phyloP scores from a whole-genome alignment of 2,329 filamentous ascomycete genomes.

The Alternaria consortialis region DNA sequence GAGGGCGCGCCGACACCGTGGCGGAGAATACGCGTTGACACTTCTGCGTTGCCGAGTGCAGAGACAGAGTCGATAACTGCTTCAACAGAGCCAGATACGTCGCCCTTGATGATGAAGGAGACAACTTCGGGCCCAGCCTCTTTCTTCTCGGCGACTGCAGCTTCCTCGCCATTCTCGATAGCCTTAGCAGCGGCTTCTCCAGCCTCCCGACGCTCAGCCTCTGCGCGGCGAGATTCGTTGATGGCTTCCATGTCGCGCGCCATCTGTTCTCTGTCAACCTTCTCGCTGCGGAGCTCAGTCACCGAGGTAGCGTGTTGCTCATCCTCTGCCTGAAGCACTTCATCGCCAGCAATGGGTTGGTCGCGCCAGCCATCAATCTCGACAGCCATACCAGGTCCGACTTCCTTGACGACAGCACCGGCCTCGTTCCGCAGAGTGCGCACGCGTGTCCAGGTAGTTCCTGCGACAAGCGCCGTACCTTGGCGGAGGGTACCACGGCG shows the following conservation, averaged over 20 bases:
- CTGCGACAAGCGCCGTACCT: constrained; percentile 87
- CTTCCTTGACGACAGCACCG: constrained; percentile 74
- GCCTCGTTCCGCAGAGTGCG: constrained; percentile 85
- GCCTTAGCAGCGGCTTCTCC: constrained; percentile 59
- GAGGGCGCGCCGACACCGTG: constrained; percentile 79
- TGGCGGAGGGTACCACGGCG: constrained; percentile 83
- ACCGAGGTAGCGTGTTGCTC: constrained; percentile 83
- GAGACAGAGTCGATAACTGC: constrained; percentile 81
- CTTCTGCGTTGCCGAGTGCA: constrained; percentile 84
- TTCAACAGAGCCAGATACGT: constrained; percentile 93
- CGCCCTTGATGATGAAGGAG: constrained; percentile 88
- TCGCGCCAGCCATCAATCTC: constrained; percentile 96
- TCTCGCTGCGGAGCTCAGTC: constrained; percentile 77
- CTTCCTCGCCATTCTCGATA: constrained; percentile 29
- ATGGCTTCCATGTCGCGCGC: constrained; percentile 78
- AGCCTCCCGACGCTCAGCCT: constrained; percentile 69
- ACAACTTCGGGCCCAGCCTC: constrained; percentile 64
- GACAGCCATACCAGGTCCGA: constrained; percentile 86
- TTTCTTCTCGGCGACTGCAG: constrained; percentile 52
- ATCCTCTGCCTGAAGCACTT: constrained; percentile 81
- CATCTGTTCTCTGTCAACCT: constrained; percentile 71
- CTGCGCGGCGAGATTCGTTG: constrained; percentile 68
- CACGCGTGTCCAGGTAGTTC: constrained; percentile 87
- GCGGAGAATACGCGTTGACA: constrained; percentile 78
- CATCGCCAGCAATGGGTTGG: constrained; percentile 84